These are phyloP conservation scores for Amaranthus tricolor DNA, from an alignment of 179 eudicot species.

Conservation along the genomic window DNA sequence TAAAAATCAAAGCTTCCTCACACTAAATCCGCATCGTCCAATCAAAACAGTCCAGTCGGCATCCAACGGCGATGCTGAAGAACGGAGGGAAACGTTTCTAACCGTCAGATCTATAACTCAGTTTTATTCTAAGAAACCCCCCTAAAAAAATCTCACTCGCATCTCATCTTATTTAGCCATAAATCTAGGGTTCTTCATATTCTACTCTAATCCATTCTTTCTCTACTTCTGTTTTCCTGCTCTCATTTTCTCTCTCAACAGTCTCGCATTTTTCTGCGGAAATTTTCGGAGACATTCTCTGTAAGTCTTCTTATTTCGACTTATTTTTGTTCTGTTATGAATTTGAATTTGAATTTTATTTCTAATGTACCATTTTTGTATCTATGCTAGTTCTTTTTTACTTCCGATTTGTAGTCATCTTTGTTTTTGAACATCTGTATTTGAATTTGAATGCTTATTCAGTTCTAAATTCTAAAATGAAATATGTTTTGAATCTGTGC, in stretches of 20 bases:
- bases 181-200: constrained; percentile 8
- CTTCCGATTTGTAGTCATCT: no score
- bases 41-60: neutral
- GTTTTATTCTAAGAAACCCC: no score
- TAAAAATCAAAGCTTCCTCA: neutral
- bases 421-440: no score
- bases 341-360: neutral
- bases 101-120: constrained; percentile 3
- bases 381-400: no score
- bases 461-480: no score
- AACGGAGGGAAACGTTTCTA: constrained; percentile 11
- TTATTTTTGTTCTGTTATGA: neutral
- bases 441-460: no score
- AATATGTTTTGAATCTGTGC: no score
- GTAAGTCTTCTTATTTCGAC: neutral
- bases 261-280: neutral
- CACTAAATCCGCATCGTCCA: constrained; percentile 1
- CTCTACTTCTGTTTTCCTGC: neutral
- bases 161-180: constrained; percentile 11
- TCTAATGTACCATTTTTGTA: no score
- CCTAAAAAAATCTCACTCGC: neutral
- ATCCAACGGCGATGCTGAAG: neutral
- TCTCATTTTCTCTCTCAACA: constrained; percentile 3
- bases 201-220: constrained; percentile 2
- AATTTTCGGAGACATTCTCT: constrained; percentile 1